Evolutionary conservation across 495 filamentous ascomycete species (phyloP).

Genomic region (Choiromyces venosus): DNA sequence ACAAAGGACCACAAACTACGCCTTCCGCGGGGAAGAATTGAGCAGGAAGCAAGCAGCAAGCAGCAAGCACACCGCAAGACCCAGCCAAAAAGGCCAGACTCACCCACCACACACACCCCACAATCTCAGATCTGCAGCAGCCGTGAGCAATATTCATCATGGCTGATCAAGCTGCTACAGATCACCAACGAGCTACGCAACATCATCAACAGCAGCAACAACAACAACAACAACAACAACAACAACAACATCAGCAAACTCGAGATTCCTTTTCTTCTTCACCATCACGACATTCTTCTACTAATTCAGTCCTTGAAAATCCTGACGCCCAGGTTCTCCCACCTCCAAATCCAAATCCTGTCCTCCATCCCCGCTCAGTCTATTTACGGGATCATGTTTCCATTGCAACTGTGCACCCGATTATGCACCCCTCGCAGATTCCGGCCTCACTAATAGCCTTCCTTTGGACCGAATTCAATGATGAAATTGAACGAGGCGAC

Average conservation of each 20-base stretch:
- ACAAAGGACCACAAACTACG: constrained; percentile 39
- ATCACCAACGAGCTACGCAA: constrained; percentile 14
- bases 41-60: constrained; percentile 1
- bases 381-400: constrained; percentile 86
- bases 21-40: constrained; percentile 20
- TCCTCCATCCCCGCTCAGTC: constrained; percentile 69
- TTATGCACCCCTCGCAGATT: constrained; percentile 66
- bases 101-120: not conserved
- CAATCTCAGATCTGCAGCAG: constrained; percentile 38
- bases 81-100: constrained; percentile 1
- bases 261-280: constrained; percentile 32
- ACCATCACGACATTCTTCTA: constrained; percentile 39
- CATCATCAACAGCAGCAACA: constrained; percentile 26
- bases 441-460: constrained; percentile 71
- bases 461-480: constrained; percentile 79
- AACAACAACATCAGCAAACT: constrained; percentile 35
- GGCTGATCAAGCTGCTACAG: constrained; percentile 28
- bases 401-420: constrained; percentile 83
- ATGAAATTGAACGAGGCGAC: constrained; percentile 92
- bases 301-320: constrained; percentile 33
- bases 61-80: not conserved
- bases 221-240: constrained; percentile 26
- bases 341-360: constrained; percentile 30
- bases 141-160: constrained; percentile 38
- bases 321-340: constrained; percentile 24